A percentile compares a stretch with the other conserved stretches of the same genome.
Evolutionary conservation across 2,329 filamentous ascomycete genomes (phyloP).

Genomic region (Arthrobotrys sinensis): DNA sequence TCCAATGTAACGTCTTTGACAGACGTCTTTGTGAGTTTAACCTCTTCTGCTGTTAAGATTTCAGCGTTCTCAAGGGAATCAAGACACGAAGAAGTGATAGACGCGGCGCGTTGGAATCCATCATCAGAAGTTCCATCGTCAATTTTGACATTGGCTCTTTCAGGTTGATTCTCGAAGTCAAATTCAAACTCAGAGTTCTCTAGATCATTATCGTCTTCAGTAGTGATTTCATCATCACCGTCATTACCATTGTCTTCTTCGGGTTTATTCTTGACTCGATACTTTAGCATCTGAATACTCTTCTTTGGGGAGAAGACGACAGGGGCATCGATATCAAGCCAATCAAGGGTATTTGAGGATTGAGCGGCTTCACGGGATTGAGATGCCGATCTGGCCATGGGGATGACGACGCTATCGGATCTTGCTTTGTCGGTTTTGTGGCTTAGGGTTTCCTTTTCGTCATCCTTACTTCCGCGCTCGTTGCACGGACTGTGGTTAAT

Average conservation of each 20-base stretch:
- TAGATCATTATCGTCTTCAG: background rate
- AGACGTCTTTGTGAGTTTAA: background rate
- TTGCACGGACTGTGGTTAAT: conserved; percentile 4
- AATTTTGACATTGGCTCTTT: background rate
- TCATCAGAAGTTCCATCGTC: background rate
- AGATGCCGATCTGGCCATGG: background rate
- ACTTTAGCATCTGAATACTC: background rate
- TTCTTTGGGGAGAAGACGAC: background rate
- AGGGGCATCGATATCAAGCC: background rate
- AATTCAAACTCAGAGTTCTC: conserved; percentile 12
- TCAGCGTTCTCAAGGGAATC: conserved; percentile 7
- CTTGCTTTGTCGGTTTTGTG: background rate
- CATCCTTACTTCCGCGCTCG: background rate
- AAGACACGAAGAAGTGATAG: conserved; percentile 15
- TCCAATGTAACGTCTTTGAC: background rate
- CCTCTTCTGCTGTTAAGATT: conserved; percentile 2
- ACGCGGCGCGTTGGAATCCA: background rate
- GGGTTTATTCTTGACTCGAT: background rate
- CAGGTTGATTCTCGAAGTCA: conserved; percentile 3
- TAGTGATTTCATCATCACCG: background rate
- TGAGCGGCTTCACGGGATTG: background rate
- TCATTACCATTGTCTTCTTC: background rate
- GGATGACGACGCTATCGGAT: background rate
- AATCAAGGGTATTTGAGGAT: no score
- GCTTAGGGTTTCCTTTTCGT: background rate